Conservation (phyloP, 2,329 filamentous ascomycete species). For the Fusarium oxysporum region DNA sequence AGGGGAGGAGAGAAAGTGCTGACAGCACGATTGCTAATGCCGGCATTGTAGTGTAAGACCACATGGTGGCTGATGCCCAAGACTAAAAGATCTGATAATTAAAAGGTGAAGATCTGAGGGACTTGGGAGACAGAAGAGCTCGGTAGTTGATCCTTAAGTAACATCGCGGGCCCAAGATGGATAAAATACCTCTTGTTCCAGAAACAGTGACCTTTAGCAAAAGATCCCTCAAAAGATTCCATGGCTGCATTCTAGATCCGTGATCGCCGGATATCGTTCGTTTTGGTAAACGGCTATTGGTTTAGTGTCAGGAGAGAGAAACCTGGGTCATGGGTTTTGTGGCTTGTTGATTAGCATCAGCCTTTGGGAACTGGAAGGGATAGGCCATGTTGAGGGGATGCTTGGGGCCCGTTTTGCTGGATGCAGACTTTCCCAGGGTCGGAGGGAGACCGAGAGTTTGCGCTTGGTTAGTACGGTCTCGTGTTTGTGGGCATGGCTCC, state of each 20-base stretch:
- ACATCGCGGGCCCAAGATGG: background rate
- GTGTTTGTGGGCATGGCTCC: background rate
- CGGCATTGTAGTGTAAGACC: background rate
- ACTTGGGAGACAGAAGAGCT: accelerated
- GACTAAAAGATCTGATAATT: accelerated
- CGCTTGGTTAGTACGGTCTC: background rate
- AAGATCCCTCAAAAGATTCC: background rate
- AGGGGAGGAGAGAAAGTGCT: background rate
- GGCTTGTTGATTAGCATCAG: slow-evolving; percentile 4
- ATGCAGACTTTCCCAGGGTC: background rate
- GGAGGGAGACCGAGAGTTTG: background rate
- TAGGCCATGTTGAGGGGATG: background rate
- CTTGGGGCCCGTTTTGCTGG: background rate
- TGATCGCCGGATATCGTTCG: slow-evolving; percentile 3
- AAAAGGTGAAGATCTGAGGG: accelerated
- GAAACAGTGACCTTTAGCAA: background rate
- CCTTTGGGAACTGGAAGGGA: background rate
- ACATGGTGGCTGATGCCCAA: background rate
- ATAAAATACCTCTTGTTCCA: background rate
- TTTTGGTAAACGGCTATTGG: background rate
- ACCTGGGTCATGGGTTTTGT: background rate
- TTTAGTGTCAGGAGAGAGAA: background rate
- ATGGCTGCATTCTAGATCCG: background rate
- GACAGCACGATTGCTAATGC: background rate
- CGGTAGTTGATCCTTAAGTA: background rate